phyloP scores from a whole-genome alignment of 805 yeast species.

The Zygosaccharomyces bisporus region DNA sequence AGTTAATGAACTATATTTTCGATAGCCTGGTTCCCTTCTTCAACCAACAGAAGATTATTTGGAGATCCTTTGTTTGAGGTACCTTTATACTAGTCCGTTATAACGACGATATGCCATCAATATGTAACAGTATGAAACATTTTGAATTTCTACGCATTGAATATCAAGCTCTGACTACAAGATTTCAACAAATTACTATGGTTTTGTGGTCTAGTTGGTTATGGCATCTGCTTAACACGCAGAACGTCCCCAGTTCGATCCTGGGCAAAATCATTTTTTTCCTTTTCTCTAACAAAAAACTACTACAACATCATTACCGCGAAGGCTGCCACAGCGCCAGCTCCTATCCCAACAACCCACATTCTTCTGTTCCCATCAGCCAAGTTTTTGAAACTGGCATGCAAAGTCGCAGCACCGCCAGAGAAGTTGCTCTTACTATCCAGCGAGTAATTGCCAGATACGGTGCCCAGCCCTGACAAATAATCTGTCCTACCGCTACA shows the following conservation, averaged over 20 bases:
- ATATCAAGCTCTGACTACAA: too few species aligned
- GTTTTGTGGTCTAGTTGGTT: slow-evolving; percentile 99
- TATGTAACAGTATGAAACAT: too few species aligned
- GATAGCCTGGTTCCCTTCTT: too few species aligned
- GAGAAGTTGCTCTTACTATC: background rate
- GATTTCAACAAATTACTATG: too few species aligned
- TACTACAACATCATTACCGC: background rate
- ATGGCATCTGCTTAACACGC: slow-evolving; percentile 99
- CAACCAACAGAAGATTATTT: too few species aligned
- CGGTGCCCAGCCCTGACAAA: background rate
- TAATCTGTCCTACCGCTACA: background rate
- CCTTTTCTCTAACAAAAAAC: background rate
- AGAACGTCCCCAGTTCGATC: slow-evolving; percentile 99
- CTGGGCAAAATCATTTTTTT: slow-evolving; percentile 92
- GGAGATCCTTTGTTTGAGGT: too few species aligned
- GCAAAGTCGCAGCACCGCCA: background rate
- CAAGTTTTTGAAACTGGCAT: background rate
- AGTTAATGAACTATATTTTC: too few species aligned
- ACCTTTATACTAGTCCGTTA: too few species aligned
- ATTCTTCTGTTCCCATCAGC: too few species aligned
- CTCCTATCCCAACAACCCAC: background rate
- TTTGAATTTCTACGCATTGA: too few species aligned
- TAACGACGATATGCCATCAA: too few species aligned
- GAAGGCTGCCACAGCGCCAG: background rate
- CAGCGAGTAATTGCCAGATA: background rate